phyloP scores from a whole-genome alignment of 768 basidiomycete genomes.

The Dentipellis fragilis region DNA sequence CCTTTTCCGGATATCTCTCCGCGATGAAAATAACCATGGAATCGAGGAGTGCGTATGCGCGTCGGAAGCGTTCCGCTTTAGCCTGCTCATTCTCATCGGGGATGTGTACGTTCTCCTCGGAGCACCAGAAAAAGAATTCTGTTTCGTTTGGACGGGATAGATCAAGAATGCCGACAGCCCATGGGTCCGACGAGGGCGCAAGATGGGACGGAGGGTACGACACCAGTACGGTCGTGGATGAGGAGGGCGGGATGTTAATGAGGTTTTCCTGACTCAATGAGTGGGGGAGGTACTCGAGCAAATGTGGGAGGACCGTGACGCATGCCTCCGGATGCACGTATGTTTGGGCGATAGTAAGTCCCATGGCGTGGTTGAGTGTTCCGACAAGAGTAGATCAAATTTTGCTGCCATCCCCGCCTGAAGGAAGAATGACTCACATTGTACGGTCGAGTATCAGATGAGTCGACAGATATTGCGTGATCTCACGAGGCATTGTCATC shows the following conservation, averaged over 20 bases:
- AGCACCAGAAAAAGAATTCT: slow-evolving; percentile 1
- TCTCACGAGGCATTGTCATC: too few species aligned
- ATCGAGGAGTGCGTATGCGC: background rate
- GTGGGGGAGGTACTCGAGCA: background rate
- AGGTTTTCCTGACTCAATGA: background rate
- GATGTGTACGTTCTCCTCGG: background rate
- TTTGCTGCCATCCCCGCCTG: background rate
- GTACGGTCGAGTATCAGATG: too few species aligned
- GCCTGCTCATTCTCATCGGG: background rate
- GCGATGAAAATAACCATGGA: background rate
- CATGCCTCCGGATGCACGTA: background rate
- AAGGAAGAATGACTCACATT: too few species aligned
- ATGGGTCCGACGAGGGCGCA: background rate
- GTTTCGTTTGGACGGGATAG: background rate
- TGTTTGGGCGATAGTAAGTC: background rate
- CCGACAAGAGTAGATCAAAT: background rate
- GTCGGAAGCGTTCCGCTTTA: background rate
- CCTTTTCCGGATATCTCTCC: background rate
- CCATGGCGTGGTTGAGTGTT: background rate
- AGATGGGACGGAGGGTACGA: background rate
- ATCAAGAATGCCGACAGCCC: background rate
- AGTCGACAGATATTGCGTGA: too few species aligned
- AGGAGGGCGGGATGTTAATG: background rate
- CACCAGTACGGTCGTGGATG: background rate
- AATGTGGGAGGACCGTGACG: background rate